phyloP scores from a whole-genome alignment of 805 yeast species.

The Suhomyces vadensis region DNA sequence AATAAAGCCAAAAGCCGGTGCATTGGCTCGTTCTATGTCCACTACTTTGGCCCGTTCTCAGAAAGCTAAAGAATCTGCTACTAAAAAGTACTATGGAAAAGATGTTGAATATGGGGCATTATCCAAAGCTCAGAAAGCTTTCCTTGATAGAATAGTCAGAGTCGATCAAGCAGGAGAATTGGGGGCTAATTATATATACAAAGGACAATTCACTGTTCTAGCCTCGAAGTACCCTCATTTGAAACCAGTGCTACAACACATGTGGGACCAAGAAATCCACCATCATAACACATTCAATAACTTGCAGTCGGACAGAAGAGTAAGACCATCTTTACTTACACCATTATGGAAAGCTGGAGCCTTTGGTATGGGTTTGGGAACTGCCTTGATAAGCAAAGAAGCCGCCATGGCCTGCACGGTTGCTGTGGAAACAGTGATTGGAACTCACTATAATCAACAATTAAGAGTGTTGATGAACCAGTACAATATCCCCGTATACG shows the following conservation, averaged over 20 bases:
- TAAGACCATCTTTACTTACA: conserved; percentile 87
- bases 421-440: conserved; percentile 97
- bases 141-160: conserved; percentile 70
- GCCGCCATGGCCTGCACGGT: conserved; percentile 99
- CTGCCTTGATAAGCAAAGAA: conserved; percentile 85
- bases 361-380: conserved; percentile 76
- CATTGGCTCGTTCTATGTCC: not conserved
- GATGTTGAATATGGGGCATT: conserved; percentile 38
- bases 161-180: conserved; percentile 98
- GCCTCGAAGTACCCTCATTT: conserved; percentile 70
- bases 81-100: conserved; percentile 22
- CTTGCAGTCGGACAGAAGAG: conserved; percentile 73
- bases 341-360: conserved; percentile 96
- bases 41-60: not conserved
- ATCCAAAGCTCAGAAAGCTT: conserved; percentile 64
- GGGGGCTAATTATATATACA: conserved; percentile 91
- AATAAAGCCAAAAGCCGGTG: not conserved
- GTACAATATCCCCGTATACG: conserved; percentile 48
- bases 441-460: conserved; percentile 92
- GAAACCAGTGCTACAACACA: conserved; percentile 79
- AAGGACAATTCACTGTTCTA: conserved; percentile 83
- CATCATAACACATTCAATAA: conserved; percentile 85
- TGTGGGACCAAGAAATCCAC: conserved; percentile 98
- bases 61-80: conserved; percentile 3
- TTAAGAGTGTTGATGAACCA: conserved; percentile 72